phyloP scores from a whole-genome alignment of 306 rosid species.

The Fragaria iinumae region DNA sequence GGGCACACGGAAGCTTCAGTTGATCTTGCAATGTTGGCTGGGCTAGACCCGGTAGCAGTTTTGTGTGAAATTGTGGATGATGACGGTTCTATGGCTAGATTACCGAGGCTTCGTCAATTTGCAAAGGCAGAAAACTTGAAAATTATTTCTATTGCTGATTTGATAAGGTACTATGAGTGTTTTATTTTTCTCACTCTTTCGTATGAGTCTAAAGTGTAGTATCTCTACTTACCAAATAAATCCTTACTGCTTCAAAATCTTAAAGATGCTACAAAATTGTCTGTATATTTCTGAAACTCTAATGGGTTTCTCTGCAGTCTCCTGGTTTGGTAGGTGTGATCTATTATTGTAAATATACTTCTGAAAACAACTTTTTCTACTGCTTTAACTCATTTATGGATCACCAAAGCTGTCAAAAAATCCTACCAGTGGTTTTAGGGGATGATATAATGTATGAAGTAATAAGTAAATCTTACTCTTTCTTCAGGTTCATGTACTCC shows the following conservation, averaged over 20 bases:
- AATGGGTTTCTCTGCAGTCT: background rate
- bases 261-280: background rate
- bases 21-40: constrained; percentile 86
- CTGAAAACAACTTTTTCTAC: background rate
- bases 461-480: constrained; percentile 7
- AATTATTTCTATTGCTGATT: constrained; percentile 86
- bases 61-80: constrained; percentile 96
- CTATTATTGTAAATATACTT: background rate
- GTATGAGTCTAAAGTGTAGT: background rate
- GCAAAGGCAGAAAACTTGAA: constrained; percentile 72
- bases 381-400: background rate
- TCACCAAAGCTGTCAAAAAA: background rate
- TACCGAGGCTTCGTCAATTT: constrained; percentile 82
- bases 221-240: background rate
- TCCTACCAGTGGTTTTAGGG: background rate
- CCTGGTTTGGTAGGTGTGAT: background rate
- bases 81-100: constrained; percentile 97
- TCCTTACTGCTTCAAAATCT: background rate
- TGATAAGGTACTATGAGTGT: constrained; percentile 56
- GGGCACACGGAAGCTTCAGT: constrained; percentile 98
- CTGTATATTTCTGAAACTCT: background rate
- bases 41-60: constrained; percentile 71
- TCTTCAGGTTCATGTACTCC: background rate
- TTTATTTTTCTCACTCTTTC: background rate
- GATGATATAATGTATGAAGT: background rate